Evolutionary conservation across 176 grass and related monocot species (phyloP), one percentile per base, ranked within the genome.

Genomic region (Elaeis guineensis): DNA sequence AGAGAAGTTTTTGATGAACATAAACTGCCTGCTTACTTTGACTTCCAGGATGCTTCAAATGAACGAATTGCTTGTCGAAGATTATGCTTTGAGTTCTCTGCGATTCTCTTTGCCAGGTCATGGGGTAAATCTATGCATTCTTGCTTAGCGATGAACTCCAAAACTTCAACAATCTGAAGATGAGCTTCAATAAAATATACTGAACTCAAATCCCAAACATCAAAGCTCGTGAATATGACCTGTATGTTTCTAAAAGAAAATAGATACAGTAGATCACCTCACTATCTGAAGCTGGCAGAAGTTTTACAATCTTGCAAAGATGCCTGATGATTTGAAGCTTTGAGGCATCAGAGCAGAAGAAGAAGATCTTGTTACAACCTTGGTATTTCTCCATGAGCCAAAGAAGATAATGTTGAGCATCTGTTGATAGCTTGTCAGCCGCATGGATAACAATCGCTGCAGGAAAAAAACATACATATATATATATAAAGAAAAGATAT

Each of bases 1-100:
- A 44, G 35, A 44, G 0, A 30, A 44, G 35, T 44, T 44, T 44
- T 14, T 44, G 11, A 44, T 14, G 35, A 44, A 12, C 1, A 14
- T 14, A 44, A 44, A 44, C 51, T 17, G 15, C 60, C 22, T 65
- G 20, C 71, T 75, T 89, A 89, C 86, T 72, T 69, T 81, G 70
- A 63, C 53, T 75, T 84, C 77, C 81, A 89, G 1, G 78, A 81
- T 62, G 86, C 81, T 78, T 89, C 86, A 57, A 85, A 89, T 55
- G 86, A 85, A 63, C 78, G 86, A 72, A 89, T 85, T 85, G 86
- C 70, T 50, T 89, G 86, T 61, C 70, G 62, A 61, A 84, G 86
- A 72, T 89, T 89, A 64, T 78, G 63, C 49, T 61, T 78, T 56
- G 86, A 69, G 2, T 69, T 72, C 1, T 58, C 50, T 65, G 70